Conservation (phyloP, 192 early-diverging fungal genomes). For the Coemansia sp. region DNA sequence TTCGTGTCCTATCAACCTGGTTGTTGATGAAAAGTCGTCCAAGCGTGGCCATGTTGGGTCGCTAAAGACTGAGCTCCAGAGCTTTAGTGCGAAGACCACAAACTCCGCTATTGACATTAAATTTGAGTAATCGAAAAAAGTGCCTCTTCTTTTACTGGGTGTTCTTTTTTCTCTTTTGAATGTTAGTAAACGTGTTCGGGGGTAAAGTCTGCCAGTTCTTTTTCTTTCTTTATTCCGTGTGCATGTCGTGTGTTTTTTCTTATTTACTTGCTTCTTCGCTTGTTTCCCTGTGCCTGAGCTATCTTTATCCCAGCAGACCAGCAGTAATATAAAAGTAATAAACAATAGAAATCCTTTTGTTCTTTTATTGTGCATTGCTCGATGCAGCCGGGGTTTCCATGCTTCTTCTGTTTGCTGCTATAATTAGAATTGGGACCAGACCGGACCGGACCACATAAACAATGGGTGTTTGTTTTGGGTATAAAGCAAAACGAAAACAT, state of each 20-base stretch:
- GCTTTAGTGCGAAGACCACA: slow-evolving; percentile 4
- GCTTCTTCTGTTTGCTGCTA: no score
- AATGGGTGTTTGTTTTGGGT: background rate
- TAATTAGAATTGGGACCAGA: no score
- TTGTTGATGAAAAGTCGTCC: slow-evolving; percentile 1
- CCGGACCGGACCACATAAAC: background rate
- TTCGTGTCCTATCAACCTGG: background rate
- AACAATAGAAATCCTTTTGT: no score
- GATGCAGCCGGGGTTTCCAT: background rate
- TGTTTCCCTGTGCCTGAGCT: no score
- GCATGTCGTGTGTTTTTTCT: background rate
- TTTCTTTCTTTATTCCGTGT: background rate
- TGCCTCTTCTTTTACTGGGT: no score
- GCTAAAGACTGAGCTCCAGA: background rate
- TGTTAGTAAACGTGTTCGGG: background rate
- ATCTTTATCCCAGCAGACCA: no score
- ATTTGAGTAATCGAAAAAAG: background rate
- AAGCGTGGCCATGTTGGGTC: slow-evolving; percentile 5
- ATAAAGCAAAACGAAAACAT: background rate
- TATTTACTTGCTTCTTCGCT: background rate
- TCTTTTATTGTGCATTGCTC: background rate
- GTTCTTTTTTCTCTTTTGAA: background rate
- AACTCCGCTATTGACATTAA: slow-evolving; percentile 2
- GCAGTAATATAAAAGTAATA: no score
- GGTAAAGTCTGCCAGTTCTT: background rate